Conservation (phyloP, 441 rosid genomes). For the Corymbia calophylla region DNA sequence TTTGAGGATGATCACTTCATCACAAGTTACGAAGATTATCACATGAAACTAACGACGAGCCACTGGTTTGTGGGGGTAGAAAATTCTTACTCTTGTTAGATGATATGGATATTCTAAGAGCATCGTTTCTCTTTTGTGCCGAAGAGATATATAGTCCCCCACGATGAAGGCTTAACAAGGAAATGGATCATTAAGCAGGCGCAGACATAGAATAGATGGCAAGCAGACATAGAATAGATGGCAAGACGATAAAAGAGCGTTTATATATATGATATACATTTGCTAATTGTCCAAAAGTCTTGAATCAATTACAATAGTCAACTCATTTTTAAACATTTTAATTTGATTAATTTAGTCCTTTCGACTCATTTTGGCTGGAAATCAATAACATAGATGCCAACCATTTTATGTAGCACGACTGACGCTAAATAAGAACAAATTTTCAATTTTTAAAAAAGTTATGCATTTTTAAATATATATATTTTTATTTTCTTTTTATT, state of each 20-base stretch:
- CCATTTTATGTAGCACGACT: accelerated
- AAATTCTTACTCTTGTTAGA: background rate
- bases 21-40: background rate
- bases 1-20: background rate
- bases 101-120: background rate
- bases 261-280: background rate
- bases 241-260: background rate
- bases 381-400: accelerated
- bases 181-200: background rate
- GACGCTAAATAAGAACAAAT: accelerated
- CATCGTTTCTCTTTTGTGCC: background rate
- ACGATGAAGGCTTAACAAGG: background rate
- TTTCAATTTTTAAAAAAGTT: background rate
- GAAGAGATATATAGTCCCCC: background rate
- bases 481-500: accelerated
- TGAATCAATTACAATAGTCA: accelerated
- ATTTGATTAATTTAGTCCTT: background rate
- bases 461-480: too few relatives aligned
- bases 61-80: background rate
- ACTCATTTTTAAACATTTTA: background rate
- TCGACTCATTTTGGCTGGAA: accelerated
- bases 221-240: background rate
- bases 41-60: background rate
- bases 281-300: accelerated
- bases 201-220: background rate